Evolutionary conservation across 352 stramenopile genomes (phyloP), one percentile per base, ranked within the genome.

Genomic region (Phytophthora colocasiae): DNA sequence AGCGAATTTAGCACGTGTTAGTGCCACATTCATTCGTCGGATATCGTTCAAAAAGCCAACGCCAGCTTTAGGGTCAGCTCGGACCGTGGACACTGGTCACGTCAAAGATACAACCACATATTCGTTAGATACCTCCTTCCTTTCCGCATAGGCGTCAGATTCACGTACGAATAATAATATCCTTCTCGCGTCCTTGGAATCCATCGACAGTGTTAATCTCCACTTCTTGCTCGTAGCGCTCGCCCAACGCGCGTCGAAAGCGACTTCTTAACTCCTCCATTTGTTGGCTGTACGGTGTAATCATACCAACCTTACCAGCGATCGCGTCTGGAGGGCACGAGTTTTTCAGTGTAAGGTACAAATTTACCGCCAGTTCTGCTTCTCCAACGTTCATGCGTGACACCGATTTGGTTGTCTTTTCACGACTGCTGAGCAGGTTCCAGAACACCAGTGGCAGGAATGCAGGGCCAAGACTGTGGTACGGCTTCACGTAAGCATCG

Each of bases 131-230:
- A 62, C 5, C 12, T 40, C 44, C 40, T 48, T 29, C 39, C 15
- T n/a, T 22, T 34, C 29, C 4, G 41, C 19, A 53, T 9, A 45
- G 29, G 14, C n/a, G 7, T 27, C 29, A 4, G 50, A 40, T 15
- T 39, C 19, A 90, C 83, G 40, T 84, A 96, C 88, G 59, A 54
- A 97, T 96, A 68, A 97, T 96, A 62, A 97, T 94, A 57, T 97
- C 90, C 68, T 97, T 97, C 41, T 97, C 89, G 38, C 89, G 81
- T n/a, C 90, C 92, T 69, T 98, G 92, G 51, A 97, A 97, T 4
- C 91, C 93, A 41, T 98, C 92, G 36, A 97, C 91, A 3, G 91
- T 97, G 61, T 96, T 97, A 73, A 98, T 92, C 72, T 98, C 92
- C 2, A 97, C 84, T 46, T 96, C 89, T 66, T 86, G 69, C 26